Evolutionary conservation across 1,284 basidiomycete species (phyloP).

Genomic region (Trichosporon sp.): DNA sequence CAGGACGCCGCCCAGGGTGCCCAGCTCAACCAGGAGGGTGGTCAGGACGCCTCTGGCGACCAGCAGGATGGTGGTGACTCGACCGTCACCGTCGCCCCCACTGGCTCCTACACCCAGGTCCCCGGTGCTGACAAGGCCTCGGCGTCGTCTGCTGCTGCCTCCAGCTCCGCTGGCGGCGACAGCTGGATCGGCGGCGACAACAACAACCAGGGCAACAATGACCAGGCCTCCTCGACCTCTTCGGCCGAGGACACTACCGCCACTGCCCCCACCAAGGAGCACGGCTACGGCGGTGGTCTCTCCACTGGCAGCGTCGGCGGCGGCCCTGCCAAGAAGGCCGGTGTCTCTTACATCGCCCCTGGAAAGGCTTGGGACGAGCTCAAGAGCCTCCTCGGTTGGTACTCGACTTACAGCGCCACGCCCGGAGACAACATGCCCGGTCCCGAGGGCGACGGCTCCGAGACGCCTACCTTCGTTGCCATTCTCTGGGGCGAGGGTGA

Average conservation of each 20-base stretch:
- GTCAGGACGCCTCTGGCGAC: too few relatives aligned
- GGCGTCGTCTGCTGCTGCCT: background rate
- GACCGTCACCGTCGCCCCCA: background rate
- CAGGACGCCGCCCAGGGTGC: background rate
- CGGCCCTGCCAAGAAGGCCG: conserved; percentile 53
- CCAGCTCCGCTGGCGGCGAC: background rate
- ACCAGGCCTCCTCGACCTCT: background rate
- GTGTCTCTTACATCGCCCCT: conserved; percentile 41
- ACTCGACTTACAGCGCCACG: conserved; percentile 14
- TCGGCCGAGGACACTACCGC: conserved; percentile 11
- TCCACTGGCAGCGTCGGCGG: conserved; percentile 25
- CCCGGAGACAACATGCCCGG: conserved; percentile 14
- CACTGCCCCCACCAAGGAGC: background rate
- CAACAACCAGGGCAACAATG: background rate
- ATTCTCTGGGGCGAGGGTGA: conserved; percentile 56
- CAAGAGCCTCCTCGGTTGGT: conserved; percentile 50
- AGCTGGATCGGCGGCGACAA: conserved; percentile 8
- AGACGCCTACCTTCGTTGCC: conserved; percentile 36
- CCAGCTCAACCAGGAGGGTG: background rate
- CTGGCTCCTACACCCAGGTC: background rate
- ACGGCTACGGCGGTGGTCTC: conserved; percentile 4
- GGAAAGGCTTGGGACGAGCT: conserved; percentile 40
- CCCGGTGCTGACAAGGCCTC: background rate
- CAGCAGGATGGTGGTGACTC: background rate
- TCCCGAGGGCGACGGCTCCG: conserved; percentile 34